Base-by-base conservation (phyloP, 805 yeast species). In the Starmerella sirachaensis region DNA sequence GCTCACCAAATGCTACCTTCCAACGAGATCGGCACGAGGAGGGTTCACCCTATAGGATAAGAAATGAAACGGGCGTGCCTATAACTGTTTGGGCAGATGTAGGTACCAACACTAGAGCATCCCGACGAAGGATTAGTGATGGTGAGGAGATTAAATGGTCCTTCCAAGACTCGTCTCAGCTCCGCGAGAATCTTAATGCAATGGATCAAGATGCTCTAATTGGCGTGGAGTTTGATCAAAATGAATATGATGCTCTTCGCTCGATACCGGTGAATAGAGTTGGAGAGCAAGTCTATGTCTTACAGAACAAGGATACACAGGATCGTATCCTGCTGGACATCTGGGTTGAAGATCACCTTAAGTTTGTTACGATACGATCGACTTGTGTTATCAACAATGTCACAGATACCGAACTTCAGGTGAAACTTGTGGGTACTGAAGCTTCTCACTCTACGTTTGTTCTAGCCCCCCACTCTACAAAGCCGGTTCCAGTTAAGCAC, bases 81-180 rank as follows among this genome's bases (percentile, higher is more conserved):
- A 41, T 88, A n/a, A 72, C 76, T 34, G 71, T 91, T 0, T 86
- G 95, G 95, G 69, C 76, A n/a, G 82, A 79, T 18, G 38, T 44
- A 4, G 21, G 23, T 3, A 17, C 27, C 4, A 16, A 26, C 13
- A 35, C 22, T 6, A n/a, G n/a, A n/a, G 1, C 21, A 3, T 5
- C 21, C 9, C 51, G 22, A 47, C 57, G 38, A 29, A 59, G 36
- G 47, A 60, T 57, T 32, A 57, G 62, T 27, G 65, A 74, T 35
- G 70, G 70, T 1, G 72, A 70, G 5, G 57, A 59, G 4, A 55
- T 72, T 4, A 78, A 82, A 1, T 91, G 97, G 96, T 76, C 85
- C 28, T 93, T 93, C 62, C 94, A 86, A 51, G 95, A 88, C 54
- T 91, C 97, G 96, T 68, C 82, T 44, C 68, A 68, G 21, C 70